Conservation (phyloP, 164 flowering plant species). For the Magnolia sinica region DNA sequence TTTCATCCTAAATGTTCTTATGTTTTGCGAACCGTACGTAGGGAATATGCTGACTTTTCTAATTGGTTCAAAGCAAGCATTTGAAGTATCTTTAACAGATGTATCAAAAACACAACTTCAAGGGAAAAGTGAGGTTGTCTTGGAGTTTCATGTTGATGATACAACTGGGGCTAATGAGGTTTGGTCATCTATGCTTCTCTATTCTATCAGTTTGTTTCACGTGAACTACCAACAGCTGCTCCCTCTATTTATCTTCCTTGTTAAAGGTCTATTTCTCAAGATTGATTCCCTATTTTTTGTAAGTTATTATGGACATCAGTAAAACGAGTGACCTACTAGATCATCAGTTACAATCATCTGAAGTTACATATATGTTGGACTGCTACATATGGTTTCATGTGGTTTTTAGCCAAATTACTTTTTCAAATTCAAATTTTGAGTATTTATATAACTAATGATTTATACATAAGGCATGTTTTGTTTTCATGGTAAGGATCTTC, state of each 20-base stretch:
- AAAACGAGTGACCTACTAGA: too few species aligned
- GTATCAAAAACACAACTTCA: conserved; percentile 91
- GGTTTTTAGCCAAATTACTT: too few species aligned
- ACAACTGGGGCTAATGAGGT: conserved; percentile 98
- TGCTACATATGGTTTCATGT: too few species aligned
- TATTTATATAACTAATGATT: too few species aligned
- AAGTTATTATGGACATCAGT: too few species aligned
- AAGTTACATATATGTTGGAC: too few species aligned
- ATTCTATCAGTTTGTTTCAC: not conserved
- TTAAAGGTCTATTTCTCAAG: not conserved
- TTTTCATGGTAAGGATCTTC: too few species aligned
- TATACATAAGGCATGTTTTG: too few species aligned
- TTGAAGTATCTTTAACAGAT: conserved; percentile 95
- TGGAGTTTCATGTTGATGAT: conserved; percentile 98
- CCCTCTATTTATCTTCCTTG: not conserved
- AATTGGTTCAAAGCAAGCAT: conserved; percentile 85
- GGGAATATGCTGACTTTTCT: conserved; percentile 79
- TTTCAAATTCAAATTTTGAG: too few species aligned
- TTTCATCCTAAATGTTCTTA: not conserved
- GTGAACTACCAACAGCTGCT: not conserved
- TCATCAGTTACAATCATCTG: too few species aligned
- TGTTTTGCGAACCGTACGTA: conserved; percentile 26
- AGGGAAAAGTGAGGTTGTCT: conserved; percentile 87
- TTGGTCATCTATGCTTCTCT: not conserved
- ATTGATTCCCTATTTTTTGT: too few species aligned